Conservation (phyloP, 2,329 filamentous ascomycete genomes). For the Parasarocladium wereldwijsianum region DNA sequence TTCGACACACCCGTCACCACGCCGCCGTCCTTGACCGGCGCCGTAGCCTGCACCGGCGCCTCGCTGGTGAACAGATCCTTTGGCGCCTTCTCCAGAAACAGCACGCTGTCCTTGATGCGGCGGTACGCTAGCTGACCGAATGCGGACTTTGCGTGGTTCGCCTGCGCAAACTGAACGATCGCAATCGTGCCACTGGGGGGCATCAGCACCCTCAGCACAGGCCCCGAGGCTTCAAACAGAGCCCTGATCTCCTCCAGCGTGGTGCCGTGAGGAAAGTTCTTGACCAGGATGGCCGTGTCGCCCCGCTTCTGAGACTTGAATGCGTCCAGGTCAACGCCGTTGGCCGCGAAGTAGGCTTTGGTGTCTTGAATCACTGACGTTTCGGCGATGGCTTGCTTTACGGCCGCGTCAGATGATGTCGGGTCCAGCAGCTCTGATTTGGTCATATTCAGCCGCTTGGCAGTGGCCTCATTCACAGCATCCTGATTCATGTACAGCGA, state of each 20-base stretch:
- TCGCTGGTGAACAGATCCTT: slow-evolving; percentile 53
- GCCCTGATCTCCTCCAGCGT: slow-evolving; percentile 63
- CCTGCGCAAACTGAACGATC: slow-evolving; percentile 74
- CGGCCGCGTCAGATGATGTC: slow-evolving; percentile 84
- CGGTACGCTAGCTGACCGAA: slow-evolving; percentile 79
- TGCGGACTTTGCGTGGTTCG: slow-evolving; percentile 66
- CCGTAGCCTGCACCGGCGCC: slow-evolving; percentile 8
- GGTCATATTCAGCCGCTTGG: slow-evolving; percentile 70
- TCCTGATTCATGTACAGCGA: slow-evolving; percentile 99
- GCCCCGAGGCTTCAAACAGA: slow-evolving; percentile 75
- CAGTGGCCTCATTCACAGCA: slow-evolving; percentile 81
- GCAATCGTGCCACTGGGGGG: slow-evolving; percentile 87
- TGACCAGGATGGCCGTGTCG: slow-evolving; percentile 77
- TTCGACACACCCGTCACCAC: slow-evolving; percentile 9
- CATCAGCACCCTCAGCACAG: slow-evolving; percentile 72
- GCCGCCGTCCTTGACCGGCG: slow-evolving; percentile 8
- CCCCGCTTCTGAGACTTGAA: slow-evolving; percentile 79
- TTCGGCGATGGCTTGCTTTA: slow-evolving; percentile 94
- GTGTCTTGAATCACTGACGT: slow-evolving; percentile 94
- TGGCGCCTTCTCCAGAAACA: slow-evolving; percentile 90
- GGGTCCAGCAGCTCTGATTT: slow-evolving; percentile 90
- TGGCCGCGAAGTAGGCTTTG: slow-evolving; percentile 74
- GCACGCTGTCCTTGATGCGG: slow-evolving; percentile 75
- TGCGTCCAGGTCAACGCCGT: slow-evolving; percentile 82
- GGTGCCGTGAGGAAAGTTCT: slow-evolving; percentile 84